A percentile compares a stretch with the other conserved stretches of the same genome.
Conservation (phyloP, 2,329 filamentous ascomycete genomes). For the Pezicula rhizophila region DNA sequence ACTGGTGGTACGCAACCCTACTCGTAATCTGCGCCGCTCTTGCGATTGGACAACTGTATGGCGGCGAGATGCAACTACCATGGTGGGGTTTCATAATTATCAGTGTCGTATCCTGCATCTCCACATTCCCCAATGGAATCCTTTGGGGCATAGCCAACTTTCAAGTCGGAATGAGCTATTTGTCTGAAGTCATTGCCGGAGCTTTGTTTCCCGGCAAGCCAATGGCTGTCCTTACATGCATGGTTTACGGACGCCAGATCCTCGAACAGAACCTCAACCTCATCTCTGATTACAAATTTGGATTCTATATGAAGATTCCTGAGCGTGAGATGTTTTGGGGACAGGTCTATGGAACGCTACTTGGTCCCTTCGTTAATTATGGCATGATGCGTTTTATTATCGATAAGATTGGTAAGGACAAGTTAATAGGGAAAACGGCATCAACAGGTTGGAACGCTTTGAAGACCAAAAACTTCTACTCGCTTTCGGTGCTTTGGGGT, state of each 20-base stretch:
- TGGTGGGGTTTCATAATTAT: conserved; percentile 28
- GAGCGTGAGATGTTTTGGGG: conserved; percentile 30
- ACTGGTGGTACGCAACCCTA: conserved; percentile 28
- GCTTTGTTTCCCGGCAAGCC: conserved; percentile 25
- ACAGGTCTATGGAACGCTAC: conserved; percentile 29
- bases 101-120: conserved; percentile 18
- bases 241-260: conserved; percentile 29
- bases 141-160: conserved; percentile 26
- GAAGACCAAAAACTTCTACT: conserved; percentile 27
- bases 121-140: conserved; percentile 27
- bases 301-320: conserved; percentile 33
- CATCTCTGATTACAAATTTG: conserved; percentile 31
- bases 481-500: conserved; percentile 30
- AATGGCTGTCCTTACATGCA: conserved; percentile 24
- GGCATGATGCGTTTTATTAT: conserved; percentile 24
- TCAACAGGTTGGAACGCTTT: conserved; percentile 25
- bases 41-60: conserved; percentile 23
- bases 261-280: conserved; percentile 30
- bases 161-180: conserved; percentile 25
- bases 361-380: conserved; percentile 28
- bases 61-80: conserved; percentile 22
- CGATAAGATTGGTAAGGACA: conserved; percentile 4
- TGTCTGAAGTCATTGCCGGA: conserved; percentile 26
- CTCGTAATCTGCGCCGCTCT: conserved; percentile 21
- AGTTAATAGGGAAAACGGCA: conserved; percentile 16